Evolutionary conservation across 2,329 filamentous ascomycete species (phyloP), one percentile per base, ranked within the genome.

Genomic region (Epicoccum sorghinum): DNA sequence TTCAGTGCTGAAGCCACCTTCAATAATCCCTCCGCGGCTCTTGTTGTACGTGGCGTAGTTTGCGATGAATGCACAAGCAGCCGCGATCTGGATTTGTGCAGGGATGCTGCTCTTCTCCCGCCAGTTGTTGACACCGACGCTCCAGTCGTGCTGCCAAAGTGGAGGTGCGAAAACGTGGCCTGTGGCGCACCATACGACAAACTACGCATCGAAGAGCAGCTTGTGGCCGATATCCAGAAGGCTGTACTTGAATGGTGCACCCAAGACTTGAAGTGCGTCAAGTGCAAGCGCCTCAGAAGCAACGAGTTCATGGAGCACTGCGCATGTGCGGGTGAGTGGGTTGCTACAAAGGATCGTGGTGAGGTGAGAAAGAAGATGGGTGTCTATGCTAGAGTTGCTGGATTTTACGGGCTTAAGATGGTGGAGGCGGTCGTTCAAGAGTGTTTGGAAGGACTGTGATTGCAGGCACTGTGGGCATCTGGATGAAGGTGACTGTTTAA

Each of bases 241-340:
- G 78, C 89, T 70, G 80, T 91, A 7, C 83, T 91, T 24, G 86
- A 89, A 65, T 99, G 96, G 93, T 83, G 86, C 59, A 90, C 88
- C 30, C 93, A 98, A 77, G 95, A 99, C 73, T 77, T 98, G 53
- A 91, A 91, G 76, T 99, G 95, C 72, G 85, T 83, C 29, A 91
- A 91, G 64, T 87, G 85, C 65, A 75, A 74, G 37, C 67, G 77
- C 4, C 75, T 96, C 35, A 81, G 91, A 69, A 82, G 90, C 36
- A 98, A 96, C 72, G 93, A 97, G 68, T 96, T 98, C 66, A 92
- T 95, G 87, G 93, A 97, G 74, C 93, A 98, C 75, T 99, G 96
- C 76, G 89, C 88, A 9, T 99, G 95, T 79, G 91, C 90, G 57
- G 95, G 95, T 3, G 83, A 84, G 55, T 99, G 95, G 95, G 83